These are phyloP conservation scores for Ascochyta koolunga DNA, from an alignment of 2,329 filamentous ascomycete species.

Conservation along the genomic window DNA sequence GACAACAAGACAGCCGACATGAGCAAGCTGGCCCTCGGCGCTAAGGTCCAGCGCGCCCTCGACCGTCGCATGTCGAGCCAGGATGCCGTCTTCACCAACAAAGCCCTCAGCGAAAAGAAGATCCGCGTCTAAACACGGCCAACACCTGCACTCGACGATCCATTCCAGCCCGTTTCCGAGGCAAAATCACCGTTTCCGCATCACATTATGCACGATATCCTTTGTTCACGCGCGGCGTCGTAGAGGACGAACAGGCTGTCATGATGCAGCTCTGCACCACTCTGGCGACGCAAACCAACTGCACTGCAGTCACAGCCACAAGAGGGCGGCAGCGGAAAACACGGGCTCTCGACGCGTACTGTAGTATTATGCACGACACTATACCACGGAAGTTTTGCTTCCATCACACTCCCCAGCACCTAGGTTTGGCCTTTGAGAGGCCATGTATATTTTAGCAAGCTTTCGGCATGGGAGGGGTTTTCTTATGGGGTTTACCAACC, in stretches of 20 bases:
- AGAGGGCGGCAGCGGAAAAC: not conserved
- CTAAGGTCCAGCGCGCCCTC: conserved; percentile 88
- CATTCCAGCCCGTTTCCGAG: conserved; percentile 14
- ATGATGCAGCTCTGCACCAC: not conserved
- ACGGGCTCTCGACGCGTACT: not conserved
- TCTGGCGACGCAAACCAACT: not conserved
- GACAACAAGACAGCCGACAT: conserved; percentile 82
- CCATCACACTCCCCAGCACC: conserved; percentile 10
- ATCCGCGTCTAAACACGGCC: conserved; percentile 30
- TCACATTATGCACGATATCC: conserved; percentile 17
- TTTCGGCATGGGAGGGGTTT: conserved; percentile 9
- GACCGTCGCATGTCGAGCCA: conserved; percentile 85
- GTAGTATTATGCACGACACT: conserved; percentile 12
- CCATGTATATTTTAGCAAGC: conserved; percentile 16
- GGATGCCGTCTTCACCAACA: conserved; percentile 80
- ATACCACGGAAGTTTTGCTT: conserved; percentile 16
- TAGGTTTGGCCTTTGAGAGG: conserved; percentile 6
- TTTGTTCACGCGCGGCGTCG: conserved; percentile 9
- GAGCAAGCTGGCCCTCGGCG: conserved; percentile 84
- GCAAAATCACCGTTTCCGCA: conserved; percentile 11
- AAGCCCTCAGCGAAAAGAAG: conserved; percentile 46
- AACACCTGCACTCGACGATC: not conserved
- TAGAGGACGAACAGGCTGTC: not conserved
- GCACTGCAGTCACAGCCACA: not conserved
- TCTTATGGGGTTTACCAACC: not conserved